Conservation (phyloP, 2,329 filamentous ascomycete genomes). For the Colletotrichum cereale region DNA sequence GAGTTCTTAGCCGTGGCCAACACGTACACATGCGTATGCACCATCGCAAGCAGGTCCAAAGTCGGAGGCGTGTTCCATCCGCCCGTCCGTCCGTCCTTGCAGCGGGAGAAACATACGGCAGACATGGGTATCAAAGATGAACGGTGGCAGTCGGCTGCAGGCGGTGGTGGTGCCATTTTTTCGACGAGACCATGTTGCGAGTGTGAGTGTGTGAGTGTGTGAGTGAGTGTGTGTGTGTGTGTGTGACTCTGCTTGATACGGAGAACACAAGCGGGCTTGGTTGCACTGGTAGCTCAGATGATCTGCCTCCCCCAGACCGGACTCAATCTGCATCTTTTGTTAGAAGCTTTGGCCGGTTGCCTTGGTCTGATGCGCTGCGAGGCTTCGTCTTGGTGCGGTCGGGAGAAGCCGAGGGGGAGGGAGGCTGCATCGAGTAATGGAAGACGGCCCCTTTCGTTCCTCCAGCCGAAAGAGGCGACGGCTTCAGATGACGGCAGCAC, state of each 20-base stretch:
- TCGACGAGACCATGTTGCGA: conserved; percentile 5
- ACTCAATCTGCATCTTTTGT: conserved; percentile 10
- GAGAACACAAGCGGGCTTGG: conserved; percentile 1
- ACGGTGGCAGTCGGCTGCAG: not conserved
- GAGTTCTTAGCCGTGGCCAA: not conserved
- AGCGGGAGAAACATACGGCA: not conserved
- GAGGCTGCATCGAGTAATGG: not conserved
- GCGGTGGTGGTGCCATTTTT: conserved; percentile 5
- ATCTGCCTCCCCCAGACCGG: conserved; percentile 12
- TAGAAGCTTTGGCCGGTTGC: not conserved
- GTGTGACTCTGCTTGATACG: conserved; percentile 17
- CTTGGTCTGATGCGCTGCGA: not conserved
- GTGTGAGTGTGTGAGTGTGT: not conserved
- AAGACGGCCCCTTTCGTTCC: not conserved
- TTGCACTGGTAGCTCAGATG: conserved; percentile 20
- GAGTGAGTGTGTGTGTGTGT: conserved; percentile 2
- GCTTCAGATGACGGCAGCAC: not conserved
- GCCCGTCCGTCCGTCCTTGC: not conserved
- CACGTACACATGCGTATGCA: not conserved
- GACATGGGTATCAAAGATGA: not conserved
- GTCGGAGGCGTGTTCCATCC: not conserved
- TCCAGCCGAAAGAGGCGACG: conserved; percentile 1
- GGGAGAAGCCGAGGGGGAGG: not conserved
- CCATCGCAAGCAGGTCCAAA: not conserved
- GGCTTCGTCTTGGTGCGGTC: not conserved